Evolutionary conservation across 768 basidiomycete species (phyloP), one percentile per base, ranked within the genome.

Genomic region (Boletus pseudopeckii): DNA sequence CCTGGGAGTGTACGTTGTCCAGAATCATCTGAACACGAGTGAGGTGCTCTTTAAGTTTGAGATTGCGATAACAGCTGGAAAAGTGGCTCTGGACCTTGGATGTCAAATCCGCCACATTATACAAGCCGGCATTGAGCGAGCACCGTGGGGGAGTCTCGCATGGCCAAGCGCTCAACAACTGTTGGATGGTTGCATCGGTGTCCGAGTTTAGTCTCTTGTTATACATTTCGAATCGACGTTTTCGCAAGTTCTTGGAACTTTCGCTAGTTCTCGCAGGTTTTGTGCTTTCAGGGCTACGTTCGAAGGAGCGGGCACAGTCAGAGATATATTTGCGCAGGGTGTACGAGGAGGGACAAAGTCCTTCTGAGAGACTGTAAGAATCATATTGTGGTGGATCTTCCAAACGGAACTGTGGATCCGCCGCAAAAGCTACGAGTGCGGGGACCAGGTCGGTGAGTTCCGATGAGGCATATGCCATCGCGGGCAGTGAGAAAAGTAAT

Each of bases 401-500:
- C 4, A 3, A 15, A 22, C 36, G 8, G 48, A 65, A 54, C 2
- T 45, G 44, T 5, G 59, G 18, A 11, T 58, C 42, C 4, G 60
- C 43, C 1, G 57, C 61, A 51, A 75, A 71, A 1, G 76, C 67
- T 13, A 77, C 43, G 2, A 76, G 48, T 1, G 64, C 63, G 0
- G 67, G 63, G n/a, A 72, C 56, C 38, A 71, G 60, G 7, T 53
- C 50, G 3, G 32, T n/a, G 4, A 43, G 34, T 0, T 53, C 9
- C 1, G 61, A 40, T 0, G 64, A 67, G 4, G 45, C 44, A 55
- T 72, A 75, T 13, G 58, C 64, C 63, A 74, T 64, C 2, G 71
- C 63, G 3, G 71, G 58, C 7, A 75, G 56, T 2, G 66, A 61
- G 45, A 76, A 76, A 14, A 64, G 46, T 9, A 75, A 20, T 15